A percentile compares a stretch with the other conserved stretches of the same genome.
These are phyloP conservation scores for Paraurostyla sp. DNA, from an alignment of 73 alveolate species.

Conservation along the genomic window DNA sequence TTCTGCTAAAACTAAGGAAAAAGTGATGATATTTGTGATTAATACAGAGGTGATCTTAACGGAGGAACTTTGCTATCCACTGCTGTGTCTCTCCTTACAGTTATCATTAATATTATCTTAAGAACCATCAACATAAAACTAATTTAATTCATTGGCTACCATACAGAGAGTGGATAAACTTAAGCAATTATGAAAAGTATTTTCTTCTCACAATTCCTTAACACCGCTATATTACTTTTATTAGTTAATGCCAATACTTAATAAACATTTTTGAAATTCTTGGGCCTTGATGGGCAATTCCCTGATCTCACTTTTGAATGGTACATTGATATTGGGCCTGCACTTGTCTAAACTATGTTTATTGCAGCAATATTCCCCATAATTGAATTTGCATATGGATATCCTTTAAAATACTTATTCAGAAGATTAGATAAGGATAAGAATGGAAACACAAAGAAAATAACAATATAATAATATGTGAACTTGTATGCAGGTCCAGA, in stretches of 20 bases:
- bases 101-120: constrained; percentile 32
- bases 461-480: constrained; percentile 62
- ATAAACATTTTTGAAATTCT: constrained; percentile 48
- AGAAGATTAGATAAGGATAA: constrained; percentile 64
- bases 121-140: constrained; percentile 42
- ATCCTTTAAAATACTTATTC: constrained; percentile 45
- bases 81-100: constrained; percentile 29
- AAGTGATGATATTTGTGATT: constrained; percentile 2
- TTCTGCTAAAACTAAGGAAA: constrained; percentile 20
- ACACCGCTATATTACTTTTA: constrained; percentile 64
- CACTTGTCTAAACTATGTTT: constrained; percentile 67
- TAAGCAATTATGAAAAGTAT: constrained; percentile 56
- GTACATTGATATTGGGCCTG: constrained; percentile 76
- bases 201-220: constrained; percentile 66
- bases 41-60: background rate
- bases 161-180: constrained; percentile 61
- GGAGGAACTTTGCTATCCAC: background rate
- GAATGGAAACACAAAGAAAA: constrained; percentile 43
- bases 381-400: constrained; percentile 64
- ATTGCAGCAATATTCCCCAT: constrained; percentile 73
- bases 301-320: constrained; percentile 78
- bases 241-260: constrained; percentile 62
- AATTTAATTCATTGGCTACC: constrained; percentile 47
- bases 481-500: constrained; percentile 74
- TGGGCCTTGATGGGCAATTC: constrained; percentile 69